These are phyloP conservation scores for Smallanthus sonchifolius DNA, from an alignment of 129 eudicot species.

Conservation along the genomic window DNA sequence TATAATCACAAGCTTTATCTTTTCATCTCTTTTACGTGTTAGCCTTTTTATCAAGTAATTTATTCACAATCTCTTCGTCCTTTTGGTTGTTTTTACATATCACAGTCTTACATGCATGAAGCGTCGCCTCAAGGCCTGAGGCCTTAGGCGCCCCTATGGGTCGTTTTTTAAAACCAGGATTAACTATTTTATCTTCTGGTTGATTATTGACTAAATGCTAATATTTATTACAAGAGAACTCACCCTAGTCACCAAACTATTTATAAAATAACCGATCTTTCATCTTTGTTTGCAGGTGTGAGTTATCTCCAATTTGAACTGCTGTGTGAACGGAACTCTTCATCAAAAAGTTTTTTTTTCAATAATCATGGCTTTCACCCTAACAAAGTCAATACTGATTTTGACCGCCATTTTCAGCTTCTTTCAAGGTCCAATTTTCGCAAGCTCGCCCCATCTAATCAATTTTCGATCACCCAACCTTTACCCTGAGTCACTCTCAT, in stretches of 20 bases:
- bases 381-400: slow-evolving; percentile 24
- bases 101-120: too few species aligned
- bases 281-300: slow-evolving; percentile 21
- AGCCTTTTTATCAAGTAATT: too few species aligned
- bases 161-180: slow-evolving; percentile 13
- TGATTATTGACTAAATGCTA: slow-evolving; percentile 4
- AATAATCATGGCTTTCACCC: slow-evolving; percentile 25
- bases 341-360: background rate
- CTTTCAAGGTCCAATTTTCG: slow-evolving; percentile 9
- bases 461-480: slow-evolving; percentile 62
- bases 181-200: background rate
- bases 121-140: too few species aligned
- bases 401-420: slow-evolving; percentile 18
- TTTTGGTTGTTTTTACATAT: too few species aligned
- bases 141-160: too few species aligned
- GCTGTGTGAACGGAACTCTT: background rate
- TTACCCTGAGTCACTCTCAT: slow-evolving; percentile 71
- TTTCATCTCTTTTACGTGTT: too few species aligned
- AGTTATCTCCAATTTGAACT: background rate
- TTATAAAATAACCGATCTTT: slow-evolving; percentile 9
- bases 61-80: too few species aligned
- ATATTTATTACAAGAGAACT: slow-evolving; percentile 19
- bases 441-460: slow-evolving; percentile 57
- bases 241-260: background rate
- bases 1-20: too few species aligned